These are phyloP conservation scores for Rhamnella rubrinervis DNA, from an alignment of 331 rosid genomes.

Conservation along the genomic window DNA sequence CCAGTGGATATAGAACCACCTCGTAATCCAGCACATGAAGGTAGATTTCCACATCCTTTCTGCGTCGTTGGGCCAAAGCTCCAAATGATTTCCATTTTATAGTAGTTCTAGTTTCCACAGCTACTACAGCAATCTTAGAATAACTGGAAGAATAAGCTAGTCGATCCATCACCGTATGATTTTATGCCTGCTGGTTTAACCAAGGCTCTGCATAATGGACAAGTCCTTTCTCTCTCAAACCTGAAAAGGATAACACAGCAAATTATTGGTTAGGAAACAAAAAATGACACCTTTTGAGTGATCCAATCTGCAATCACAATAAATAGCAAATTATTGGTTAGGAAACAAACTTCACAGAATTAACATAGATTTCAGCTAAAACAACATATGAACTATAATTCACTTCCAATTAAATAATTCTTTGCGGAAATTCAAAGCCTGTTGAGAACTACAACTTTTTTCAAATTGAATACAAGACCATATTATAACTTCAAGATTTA, in stretches of 20 bases:
- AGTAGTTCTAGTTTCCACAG: background rate
- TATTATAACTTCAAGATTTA: too few relatives aligned
- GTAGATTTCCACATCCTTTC: background rate
- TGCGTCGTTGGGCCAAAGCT: background rate
- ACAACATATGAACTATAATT: too few relatives aligned
- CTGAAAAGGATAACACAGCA: slow-evolving; percentile 33
- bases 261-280: background rate
- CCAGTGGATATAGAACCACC: background rate
- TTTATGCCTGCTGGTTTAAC: slow-evolving; percentile 82
- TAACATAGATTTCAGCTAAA: too few relatives aligned
- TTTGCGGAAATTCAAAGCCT: too few relatives aligned
- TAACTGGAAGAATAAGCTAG: slow-evolving; percentile 77
- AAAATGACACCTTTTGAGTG: too few relatives aligned
- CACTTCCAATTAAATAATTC: too few relatives aligned
- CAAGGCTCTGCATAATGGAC: slow-evolving; percentile 90
- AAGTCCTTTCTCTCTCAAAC: slow-evolving; percentile 93
- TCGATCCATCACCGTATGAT: slow-evolving; percentile 87
- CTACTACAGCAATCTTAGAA: slow-evolving; percentile 30
- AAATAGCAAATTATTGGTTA: background rate
- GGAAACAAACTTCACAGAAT: too few relatives aligned
- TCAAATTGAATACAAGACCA: too few relatives aligned
- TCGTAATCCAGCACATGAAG: background rate
- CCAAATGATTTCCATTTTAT: background rate
- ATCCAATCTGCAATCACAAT: background rate
- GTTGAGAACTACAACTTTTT: too few relatives aligned